phyloP scores from a whole-genome alignment of 495 filamentous ascomycete species.

The Penicillium longicatenatum region DNA sequence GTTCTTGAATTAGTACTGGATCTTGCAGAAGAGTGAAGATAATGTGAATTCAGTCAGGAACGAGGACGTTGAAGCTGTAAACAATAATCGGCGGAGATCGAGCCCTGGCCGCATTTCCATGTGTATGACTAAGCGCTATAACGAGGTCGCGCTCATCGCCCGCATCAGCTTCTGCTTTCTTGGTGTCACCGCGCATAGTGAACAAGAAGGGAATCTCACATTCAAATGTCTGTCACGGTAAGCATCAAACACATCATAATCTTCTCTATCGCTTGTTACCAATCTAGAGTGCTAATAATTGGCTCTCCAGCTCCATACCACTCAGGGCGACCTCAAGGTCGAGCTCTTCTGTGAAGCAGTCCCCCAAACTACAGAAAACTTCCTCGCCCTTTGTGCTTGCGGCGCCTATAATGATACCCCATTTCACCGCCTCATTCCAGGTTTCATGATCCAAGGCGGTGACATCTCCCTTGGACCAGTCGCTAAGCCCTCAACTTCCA shows the following conservation, averaged over 20 bases:
- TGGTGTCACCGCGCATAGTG: background rate
- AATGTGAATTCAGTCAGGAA: background rate
- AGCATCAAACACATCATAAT: constrained; percentile 3
- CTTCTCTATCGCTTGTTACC: background rate
- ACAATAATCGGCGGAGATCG: constrained; percentile 7
- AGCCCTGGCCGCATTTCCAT: constrained; percentile 11
- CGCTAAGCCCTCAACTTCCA: constrained; percentile 40
- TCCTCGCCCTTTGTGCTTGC: constrained; percentile 91
- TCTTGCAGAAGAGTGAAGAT: background rate
- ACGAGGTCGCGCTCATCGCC: constrained; percentile 12
- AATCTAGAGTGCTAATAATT: background rate
- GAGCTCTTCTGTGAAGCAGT: constrained; percentile 95
- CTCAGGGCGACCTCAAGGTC: constrained; percentile 87
- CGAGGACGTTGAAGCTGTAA: constrained; percentile 6
- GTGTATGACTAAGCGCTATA: constrained; percentile 26
- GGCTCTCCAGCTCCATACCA: constrained; percentile 80
- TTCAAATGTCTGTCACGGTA: constrained; percentile 40
- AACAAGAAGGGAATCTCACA: background rate
- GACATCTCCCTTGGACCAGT: constrained; percentile 65
- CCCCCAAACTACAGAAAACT: constrained; percentile 93
- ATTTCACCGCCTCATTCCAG: constrained; percentile 88
- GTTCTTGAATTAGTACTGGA: background rate
- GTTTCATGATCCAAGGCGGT: constrained; percentile 92
- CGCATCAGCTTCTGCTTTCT: constrained; percentile 6
- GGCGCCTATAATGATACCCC: constrained; percentile 82